Percentiles rank a stretch among this genome's conserved stretches.
These are phyloP conservation scores for Phytophthora kernoviae DNA, from an alignment of 352 stramenopile species.

Conservation along the genomic window DNA sequence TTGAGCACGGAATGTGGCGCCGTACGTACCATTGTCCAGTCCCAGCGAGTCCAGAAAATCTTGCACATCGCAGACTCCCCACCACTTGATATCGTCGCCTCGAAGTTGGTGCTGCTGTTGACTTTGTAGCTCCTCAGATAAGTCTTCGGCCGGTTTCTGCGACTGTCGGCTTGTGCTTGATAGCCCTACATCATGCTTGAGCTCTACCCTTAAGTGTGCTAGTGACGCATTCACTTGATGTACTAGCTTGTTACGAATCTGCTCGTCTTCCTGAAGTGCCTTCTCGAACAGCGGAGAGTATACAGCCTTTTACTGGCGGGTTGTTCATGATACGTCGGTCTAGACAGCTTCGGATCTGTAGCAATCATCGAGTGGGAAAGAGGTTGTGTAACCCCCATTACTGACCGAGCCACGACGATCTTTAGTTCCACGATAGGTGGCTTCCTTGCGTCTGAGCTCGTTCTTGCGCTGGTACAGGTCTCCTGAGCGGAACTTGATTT, in stretches of 20 bases:
- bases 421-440: conserved; percentile 33
- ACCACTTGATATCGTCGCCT: conserved; percentile 21
- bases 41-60: conserved; percentile 54
- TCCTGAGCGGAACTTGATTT: conserved; percentile 67
- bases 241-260: conserved; percentile 61
- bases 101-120: conserved; percentile 14
- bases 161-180: conserved; percentile 4
- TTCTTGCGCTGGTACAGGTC: conserved; percentile 81
- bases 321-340: too few relatives aligned
- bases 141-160: background rate
- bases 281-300: conserved; percentile 35
- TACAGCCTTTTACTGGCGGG: conserved; percentile 11
- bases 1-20: conserved; percentile 41
- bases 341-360: background rate
- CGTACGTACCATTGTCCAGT: conserved; percentile 48
- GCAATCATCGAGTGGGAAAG: background rate
- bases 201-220: conserved; percentile 11
- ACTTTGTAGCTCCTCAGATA: background rate
- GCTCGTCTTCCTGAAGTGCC: conserved; percentile 55
- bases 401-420: conserved; percentile 7
- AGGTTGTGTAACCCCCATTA: conserved; percentile 4
- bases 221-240: conserved; percentile 35
- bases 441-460: conserved; percentile 68
- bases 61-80: conserved; percentile 54
- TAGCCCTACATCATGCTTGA: conserved; percentile 3